Evolutionary conservation across 164 flowering plant species (phyloP), one percentile per base, ranked within the genome.

Genomic region (Berberis thunbergii): DNA sequence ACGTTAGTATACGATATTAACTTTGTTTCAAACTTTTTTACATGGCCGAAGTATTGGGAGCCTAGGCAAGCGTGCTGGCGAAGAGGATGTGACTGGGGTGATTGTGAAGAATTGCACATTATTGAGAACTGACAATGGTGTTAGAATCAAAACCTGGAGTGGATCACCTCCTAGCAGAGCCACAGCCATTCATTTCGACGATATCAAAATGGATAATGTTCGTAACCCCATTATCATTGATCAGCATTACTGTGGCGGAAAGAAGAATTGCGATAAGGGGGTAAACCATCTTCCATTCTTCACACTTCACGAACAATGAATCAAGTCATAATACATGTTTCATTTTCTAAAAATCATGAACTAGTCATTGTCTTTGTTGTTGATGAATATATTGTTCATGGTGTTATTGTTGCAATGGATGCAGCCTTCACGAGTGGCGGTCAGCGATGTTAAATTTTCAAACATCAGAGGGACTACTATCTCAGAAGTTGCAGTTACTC

Each of bases 151-250:
- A 26, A 26, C 26, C 26, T 26, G 26, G 26, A 26, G 26, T 26
- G 26, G 26, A 26, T 26, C 26, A 26, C 26, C 26, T 26, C 26
- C 26, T 26, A 26, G 26, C 26, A 26, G 26, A 26, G 26, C 26
- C 26, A 26, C 65, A 9, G 52, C 43, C 45, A 52, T 83, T 38
- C 4, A 45, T 41, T 83, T 77, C 66, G n/a, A 70, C 4, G 67
- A 83, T 59, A 65, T 83, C 4, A 45, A 64, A 45, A 76, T 83
- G 80, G 11, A 71, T 52, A 63, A 76, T 13, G 87, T 81, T 7
- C 52, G 49, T 45, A 73, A 74, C 62, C 87, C 85, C 7, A 79
- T 83, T 65, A 67, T 81, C 70, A 74, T 81, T 4, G 78, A 83
- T 71, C 83, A 83, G 11, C 4, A 41, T 26, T 26, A 26, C 26